Evolutionary conservation across 108 stramenopile genomes (phyloP), one percentile per base, ranked within the genome.

Genomic region (Nitzschia sp.): DNA sequence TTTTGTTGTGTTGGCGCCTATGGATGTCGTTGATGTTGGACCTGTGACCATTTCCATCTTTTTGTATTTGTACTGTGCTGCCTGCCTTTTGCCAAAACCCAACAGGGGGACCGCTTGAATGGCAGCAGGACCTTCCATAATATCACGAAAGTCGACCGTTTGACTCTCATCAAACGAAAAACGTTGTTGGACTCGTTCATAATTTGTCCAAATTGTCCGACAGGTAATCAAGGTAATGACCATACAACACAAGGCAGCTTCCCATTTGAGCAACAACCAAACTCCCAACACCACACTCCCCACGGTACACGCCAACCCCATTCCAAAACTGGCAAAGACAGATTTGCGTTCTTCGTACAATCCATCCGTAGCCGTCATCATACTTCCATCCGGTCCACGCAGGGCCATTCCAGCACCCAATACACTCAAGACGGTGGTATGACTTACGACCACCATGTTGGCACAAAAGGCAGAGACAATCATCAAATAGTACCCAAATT

Each of bases 351-450:
- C 90, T 46, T 89, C 76, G 67, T 92, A 94, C 24, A 94, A 58
- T 25, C 89, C 90, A 66, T 95, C 95, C n/a, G 92, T 93, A 11
- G 95, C 95, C 0, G 86, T 84, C 80, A 92, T 86, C 95, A 95
- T 95, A 20, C 80, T 82, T 8, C 95, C 95, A 69, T 95, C 92
- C 0, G 95, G 95, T 29, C 95, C 95, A 19, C 95, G 86, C 25
- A 95, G 57, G 10, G 95, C 92, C 63, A 95, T 67, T 0, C 84
- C 83, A 0, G 90, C 89, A 26, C 92, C 95, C 24, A 91, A 52
- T 1, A 95, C 95, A 12, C 83, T 81, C 14, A 95, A 77, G 14
- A 77, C 69, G 1, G 95, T 93, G 15, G 95, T 93, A 54, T 90
- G 87, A 14, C 82, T 69, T 10, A 95, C 95, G 10, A 93, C 92